These are phyloP conservation scores for Pichia kluyveri DNA, from an alignment of 805 yeast species.

Conservation along the genomic window DNA sequence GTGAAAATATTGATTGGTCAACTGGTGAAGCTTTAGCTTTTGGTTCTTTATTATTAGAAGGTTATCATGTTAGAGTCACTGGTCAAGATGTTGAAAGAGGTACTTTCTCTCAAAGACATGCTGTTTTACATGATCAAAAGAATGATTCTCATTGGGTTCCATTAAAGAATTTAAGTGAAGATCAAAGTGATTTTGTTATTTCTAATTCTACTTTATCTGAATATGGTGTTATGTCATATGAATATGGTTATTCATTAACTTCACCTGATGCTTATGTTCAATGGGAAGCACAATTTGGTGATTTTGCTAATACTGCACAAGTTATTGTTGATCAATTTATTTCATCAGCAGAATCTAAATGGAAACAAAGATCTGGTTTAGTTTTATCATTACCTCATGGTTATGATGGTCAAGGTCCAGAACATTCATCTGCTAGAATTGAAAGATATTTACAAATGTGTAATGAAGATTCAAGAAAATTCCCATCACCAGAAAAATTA, in stretches of 20 bases:
- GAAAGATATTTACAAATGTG: conserved; percentile 95
- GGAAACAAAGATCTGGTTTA: conserved; percentile 98
- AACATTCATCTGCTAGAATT: conserved; percentile 95
- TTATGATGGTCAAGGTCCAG: conserved; percentile 99
- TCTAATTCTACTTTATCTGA: conserved; percentile 95
- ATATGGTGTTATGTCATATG: conserved; percentile 99
- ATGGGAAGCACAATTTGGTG: conserved; percentile 99
- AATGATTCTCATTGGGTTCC: conserved; percentile 81
- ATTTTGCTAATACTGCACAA: conserved; percentile 98
- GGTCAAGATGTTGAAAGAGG: conserved; percentile 99
- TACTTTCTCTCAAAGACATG: conserved; percentile 99
- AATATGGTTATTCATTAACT: conserved; percentile 96
- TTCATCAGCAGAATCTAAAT: conserved; percentile 94
- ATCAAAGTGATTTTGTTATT: conserved; percentile 80
- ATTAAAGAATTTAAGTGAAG: conserved; percentile 65
- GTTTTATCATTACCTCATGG: conserved; percentile 97
- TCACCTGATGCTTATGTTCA: conserved; percentile 94
- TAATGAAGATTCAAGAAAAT: conserved; percentile 89
- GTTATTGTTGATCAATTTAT: conserved; percentile 94
- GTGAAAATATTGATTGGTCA: conserved; percentile 97
- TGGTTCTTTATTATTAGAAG: conserved; percentile 87
- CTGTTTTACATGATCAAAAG: conserved; percentile 93
- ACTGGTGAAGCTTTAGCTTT: conserved; percentile 99
- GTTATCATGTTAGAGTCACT: conserved; percentile 92
- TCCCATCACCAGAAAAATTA: conserved; percentile 84